Evolutionary conservation across 192 early-diverging fungal genomes (phyloP).

Genomic region (Gamsiella multidivaricata): DNA sequence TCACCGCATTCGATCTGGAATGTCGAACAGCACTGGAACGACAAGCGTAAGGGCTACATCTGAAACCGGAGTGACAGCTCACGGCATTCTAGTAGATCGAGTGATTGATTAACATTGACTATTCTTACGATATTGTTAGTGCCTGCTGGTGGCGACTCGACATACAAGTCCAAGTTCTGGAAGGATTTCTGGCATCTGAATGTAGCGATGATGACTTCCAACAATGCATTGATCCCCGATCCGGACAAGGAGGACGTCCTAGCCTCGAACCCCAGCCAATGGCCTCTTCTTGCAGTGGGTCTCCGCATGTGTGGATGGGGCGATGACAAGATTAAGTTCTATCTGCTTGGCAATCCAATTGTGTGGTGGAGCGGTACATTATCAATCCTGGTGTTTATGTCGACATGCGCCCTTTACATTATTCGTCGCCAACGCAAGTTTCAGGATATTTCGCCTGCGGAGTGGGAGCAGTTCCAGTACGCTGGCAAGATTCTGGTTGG

Average conservation of each 20-base stretch:
- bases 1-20: slow-evolving; percentile 91
- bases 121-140: slow-evolving; percentile 58
- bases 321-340: slow-evolving; percentile 87
- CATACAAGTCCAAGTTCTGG: slow-evolving; percentile 82
- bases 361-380: slow-evolving; percentile 86
- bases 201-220: slow-evolving; percentile 94
- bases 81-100: no score
- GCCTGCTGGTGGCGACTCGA: slow-evolving; percentile 69
- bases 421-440: slow-evolving; percentile 75
- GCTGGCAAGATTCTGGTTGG: slow-evolving; percentile 77
- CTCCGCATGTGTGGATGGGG: slow-evolving; percentile 96
- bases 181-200: slow-evolving; percentile 91
- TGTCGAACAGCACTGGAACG: slow-evolving; percentile 88
- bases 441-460: slow-evolving; percentile 58
- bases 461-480: slow-evolving; percentile 81
- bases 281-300: slow-evolving; percentile 89
- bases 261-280: slow-evolving; percentile 85
- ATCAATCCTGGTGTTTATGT: slow-evolving; percentile 62
- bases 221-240: slow-evolving; percentile 94
- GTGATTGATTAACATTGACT: no score
- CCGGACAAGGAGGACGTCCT: slow-evolving; percentile 90
- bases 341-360: slow-evolving; percentile 91
- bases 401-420: slow-evolving; percentile 61
- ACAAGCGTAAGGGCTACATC: slow-evolving; percentile 72
- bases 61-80: not conserved